Evolutionary conservation across 371 early-diverging fungal species (phyloP), one percentile per base, ranked within the genome.

Genomic region (Parasitella parasitica): DNA sequence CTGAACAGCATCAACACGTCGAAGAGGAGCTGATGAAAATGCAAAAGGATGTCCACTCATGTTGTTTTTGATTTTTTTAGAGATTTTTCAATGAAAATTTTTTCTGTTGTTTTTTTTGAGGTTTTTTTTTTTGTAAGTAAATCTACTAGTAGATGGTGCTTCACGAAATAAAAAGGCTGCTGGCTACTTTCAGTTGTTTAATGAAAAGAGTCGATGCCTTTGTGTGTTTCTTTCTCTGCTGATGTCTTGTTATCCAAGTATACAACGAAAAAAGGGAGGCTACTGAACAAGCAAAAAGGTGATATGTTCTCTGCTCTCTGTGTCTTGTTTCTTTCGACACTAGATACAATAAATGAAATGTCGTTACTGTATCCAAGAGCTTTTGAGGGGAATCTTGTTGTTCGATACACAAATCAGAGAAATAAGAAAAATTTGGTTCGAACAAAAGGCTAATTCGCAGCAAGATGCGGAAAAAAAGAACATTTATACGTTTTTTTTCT

Each of bases 1-100:
- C 79, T 98, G 99, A 51, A 99, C 91, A 58, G 83, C 77, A 63
- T 92, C 86, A 54, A 97, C 94, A 70, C 88, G 89, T 74, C 92
- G 90, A 71, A 96, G 74, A 13, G 97, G 97, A 60, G 95, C 96
- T 63, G 95, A 88, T 58, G 97, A 97, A 64, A 83, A 85, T 36
- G 94, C 77, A 72, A 89, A 88, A 32, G 81, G 75, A 61, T 81
- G 81, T 65, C 80, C 80, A 70, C 78, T 85, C 83, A 84, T 85
- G 57, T 62, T 57, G 16, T 13, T 18, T 41, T 16, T 22, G 18
- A 22, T 52, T 52, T 51, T 37, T 41, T 54, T 43, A 35, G 16
- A 32, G 20, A 43, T 24, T 22, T 41, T 26, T 39, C 46, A 32
- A 18, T 48, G 59, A 38, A 38, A 35, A 35, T 46, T 34, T 48